Percentiles rank a stretch among this genome's conserved stretches.
Evolutionary conservation across 2,329 filamentous ascomycete genomes (phyloP).

Genomic region (Tricladium varicosporioides): DNA sequence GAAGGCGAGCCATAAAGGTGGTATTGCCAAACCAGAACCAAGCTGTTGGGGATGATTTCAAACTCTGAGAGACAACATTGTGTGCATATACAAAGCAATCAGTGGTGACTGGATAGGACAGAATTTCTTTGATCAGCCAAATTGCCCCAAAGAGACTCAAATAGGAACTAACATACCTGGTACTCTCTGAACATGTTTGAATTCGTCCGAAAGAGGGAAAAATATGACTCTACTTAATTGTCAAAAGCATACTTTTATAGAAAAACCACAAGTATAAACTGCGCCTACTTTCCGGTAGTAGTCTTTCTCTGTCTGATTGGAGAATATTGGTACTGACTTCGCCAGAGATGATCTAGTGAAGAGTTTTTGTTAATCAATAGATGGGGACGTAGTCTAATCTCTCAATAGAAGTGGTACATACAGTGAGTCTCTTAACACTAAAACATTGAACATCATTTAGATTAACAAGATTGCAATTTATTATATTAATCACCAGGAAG

Average conservation of each 20-base stretch:
- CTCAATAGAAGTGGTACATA: not conserved
- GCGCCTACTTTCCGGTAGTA: constrained; percentile 22
- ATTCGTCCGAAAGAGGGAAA: constrained; percentile 20
- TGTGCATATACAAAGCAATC: constrained; percentile 17
- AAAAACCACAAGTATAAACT: no score
- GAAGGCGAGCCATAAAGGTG: constrained; percentile 13
- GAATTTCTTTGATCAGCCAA: no score
- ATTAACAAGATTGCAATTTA: no score
- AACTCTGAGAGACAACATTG: constrained; percentile 20
- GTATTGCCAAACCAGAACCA: constrained; percentile 29
- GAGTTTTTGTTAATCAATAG: not conserved
- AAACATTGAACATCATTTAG: not conserved
- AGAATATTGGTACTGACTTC: constrained; percentile 33
- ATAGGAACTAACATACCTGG: constrained; percentile 20
- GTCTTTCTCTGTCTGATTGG: constrained; percentile 20
- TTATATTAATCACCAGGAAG: no score
- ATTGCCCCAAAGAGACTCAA: not conserved
- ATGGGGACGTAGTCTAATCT: not conserved
- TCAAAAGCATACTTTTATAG: no score
- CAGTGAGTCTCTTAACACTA: not conserved
- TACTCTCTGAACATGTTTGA: constrained; percentile 23
- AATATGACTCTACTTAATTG: constrained; percentile 29
- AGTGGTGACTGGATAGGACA: constrained; percentile 15
- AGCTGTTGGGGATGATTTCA: constrained; percentile 15
- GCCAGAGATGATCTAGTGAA: constrained; percentile 27